These are phyloP conservation scores for barrel medic (Medicago truncatula) DNA, from an alignment of 306 rosid genomes.

Conservation along the genomic window MtrunA17r5.0-ANR NC_053045.1:34910001-34910500, in stretches of 20 bases:
- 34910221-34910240: not conserved
- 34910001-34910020: constrained; percentile 80
- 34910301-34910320: not conserved
- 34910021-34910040: constrained; percentile 28
- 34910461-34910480: not conserved
- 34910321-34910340: constrained; percentile 32
- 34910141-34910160: constrained; percentile 18
- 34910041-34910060: constrained; percentile 25
- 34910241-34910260: constrained; percentile 8
- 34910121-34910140: not conserved
- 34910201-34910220: not conserved
- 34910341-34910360: constrained; percentile 19
- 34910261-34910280: constrained; percentile 11
- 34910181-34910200: not conserved
- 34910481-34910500: constrained; percentile 33
- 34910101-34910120: constrained; percentile 16
- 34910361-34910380: not conserved
- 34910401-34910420: not conserved
- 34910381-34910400: constrained; percentile 10
- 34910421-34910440: constrained; percentile 12
- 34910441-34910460: constrained; percentile 9
- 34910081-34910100: constrained; percentile 15
- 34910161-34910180: constrained; percentile 8
- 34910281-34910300: not conserved
- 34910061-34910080: constrained; percentile 18